phyloP scores from a whole-genome alignment of 176 grass and related monocot species.

The Musa itinerans region DNA sequence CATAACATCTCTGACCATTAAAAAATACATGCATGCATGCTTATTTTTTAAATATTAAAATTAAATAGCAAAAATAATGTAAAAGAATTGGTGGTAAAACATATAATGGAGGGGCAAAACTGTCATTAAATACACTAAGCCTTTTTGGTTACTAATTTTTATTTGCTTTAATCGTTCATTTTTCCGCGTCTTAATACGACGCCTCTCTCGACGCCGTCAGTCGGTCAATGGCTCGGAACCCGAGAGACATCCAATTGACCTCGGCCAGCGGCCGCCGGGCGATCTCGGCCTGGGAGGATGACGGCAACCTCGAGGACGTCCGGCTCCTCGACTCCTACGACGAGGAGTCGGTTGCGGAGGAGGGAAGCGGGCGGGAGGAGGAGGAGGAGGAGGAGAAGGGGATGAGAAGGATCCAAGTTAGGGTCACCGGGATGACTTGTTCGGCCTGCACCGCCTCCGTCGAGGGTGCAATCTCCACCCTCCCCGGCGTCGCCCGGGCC shows the following conservation, averaged over 20 bases:
- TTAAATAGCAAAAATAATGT: too few species aligned
- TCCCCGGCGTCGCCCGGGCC: conserved; percentile 39
- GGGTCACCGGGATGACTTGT: conserved; percentile 87
- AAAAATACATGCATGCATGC: too few species aligned
- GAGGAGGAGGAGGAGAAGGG: conserved; percentile 15
- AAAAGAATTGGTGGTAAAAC: too few species aligned
- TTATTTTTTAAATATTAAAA: too few species aligned
- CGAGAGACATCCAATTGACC: conserved; percentile 64
- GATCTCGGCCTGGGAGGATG: conserved; percentile 11
- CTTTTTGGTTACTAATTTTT: too few species aligned
- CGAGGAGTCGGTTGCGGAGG: conserved; percentile 34
- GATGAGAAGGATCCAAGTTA: conserved; percentile 48
- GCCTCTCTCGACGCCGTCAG: background rate
- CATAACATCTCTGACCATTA: too few species aligned
- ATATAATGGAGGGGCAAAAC: too few species aligned
- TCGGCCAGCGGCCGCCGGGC: conserved; percentile 19
- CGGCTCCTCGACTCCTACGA: conserved; percentile 62
- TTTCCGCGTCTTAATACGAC: background rate
- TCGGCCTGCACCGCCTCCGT: conserved; percentile 82
- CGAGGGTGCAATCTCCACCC: conserved; percentile 51
- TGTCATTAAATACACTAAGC: too few species aligned
- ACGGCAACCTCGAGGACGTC: conserved; percentile 72
- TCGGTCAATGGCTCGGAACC: conserved; percentile 18
- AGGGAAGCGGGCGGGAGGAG: background rate
- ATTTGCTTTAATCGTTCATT: background rate